Base-by-base conservation (phyloP, 805 yeast genomes). In the Kuraishia piskuri region DNA sequence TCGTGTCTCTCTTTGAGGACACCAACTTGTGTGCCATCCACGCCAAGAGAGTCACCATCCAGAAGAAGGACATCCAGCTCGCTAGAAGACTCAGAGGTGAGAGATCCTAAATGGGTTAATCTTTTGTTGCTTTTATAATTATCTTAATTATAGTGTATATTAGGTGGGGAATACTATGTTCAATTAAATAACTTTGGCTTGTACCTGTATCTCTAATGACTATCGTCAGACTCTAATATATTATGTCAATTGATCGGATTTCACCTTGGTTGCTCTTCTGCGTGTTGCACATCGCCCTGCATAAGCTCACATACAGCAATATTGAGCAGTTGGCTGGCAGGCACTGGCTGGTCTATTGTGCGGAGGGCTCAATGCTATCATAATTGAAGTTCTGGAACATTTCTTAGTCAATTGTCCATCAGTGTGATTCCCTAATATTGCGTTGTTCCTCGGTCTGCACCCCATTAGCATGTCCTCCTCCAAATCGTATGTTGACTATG, bases 51-150 rank as follows among this genome's bases (percentile, higher is more conserved):
- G 98, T 92, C 64, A 92, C 99, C 61, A 90, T 92, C 69, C 96
- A 90, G 82, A 92, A 90, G 89, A 91, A 91, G 79, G 99, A 92
- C 75, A 89, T 92, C 72, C 96, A 91, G 71, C 82, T 92, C 70
- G 99, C 98, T 63, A 88, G 97, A 80, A 88, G 98, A 80, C 84
- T 92, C 72, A 86, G 97, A 78, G 98, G 97, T 75, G 96, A 88
- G 79, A 86, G 94, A 85, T 82, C 92, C 63, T 88, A 83, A 70
- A 57, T 59, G 37, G 49, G 40, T 51, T 54, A 37, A 51, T 56
- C 49, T 56, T 53, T 60, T 55, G 59, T 57, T 59, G 57, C 47
- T 56, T 60, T 60, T 59, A 55, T 59, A 50, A 54, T 58, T 56
- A 19, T 22, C 17, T 47, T 22, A 40, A 22, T 50, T 25, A 46